Percentiles rank a stretch among this genome's conserved stretches.
These are phyloP conservation scores for Exsudoporus floridanus DNA, from an alignment of 1,284 basidiomycete species.

Conservation along the genomic window DNA sequence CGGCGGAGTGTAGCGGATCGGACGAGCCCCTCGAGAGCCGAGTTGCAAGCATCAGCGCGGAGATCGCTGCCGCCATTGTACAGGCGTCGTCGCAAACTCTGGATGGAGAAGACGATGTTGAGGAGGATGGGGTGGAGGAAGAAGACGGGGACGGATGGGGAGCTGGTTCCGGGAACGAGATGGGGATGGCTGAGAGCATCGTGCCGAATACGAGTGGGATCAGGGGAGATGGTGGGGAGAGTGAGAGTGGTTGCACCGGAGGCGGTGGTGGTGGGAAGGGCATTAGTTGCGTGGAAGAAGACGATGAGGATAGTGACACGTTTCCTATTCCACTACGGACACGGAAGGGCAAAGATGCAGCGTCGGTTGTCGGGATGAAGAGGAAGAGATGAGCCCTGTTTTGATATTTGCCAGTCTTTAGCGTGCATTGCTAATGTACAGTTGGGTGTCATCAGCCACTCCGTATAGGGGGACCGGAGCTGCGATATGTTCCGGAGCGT, in stretches of 20 bases:
- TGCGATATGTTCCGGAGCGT: slow-evolving; percentile 29
- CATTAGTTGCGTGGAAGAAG: slow-evolving; percentile 29
- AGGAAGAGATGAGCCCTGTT: slow-evolving; percentile 52
- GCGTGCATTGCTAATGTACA: slow-evolving; percentile 23
- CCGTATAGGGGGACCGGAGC: slow-evolving; percentile 4
- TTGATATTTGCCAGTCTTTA: slow-evolving; percentile 4
- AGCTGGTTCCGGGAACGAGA: slow-evolving; percentile 50
- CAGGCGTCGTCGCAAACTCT: slow-evolving; percentile 55
- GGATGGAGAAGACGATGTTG: slow-evolving; percentile 52
- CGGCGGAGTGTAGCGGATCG: slow-evolving; percentile 21
- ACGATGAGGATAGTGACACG: slow-evolving; percentile 60
- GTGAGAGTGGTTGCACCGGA: slow-evolving; percentile 2
- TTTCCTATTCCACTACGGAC: slow-evolving; percentile 66
- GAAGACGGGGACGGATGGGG: slow-evolving; percentile 46
- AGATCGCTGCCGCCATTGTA: slow-evolving; percentile 72
- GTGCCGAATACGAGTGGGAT: slow-evolving; percentile 61
- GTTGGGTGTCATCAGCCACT: slow-evolving; percentile 17
- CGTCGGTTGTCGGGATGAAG: slow-evolving; percentile 51
- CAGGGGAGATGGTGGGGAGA: slow-evolving; percentile 41
- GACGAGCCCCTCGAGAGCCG: slow-evolving; percentile 56
- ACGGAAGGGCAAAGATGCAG: slow-evolving; percentile 54
- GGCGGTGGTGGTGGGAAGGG: slow-evolving; percentile 15
- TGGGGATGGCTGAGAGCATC: slow-evolving; percentile 46
- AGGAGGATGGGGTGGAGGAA: slow-evolving; percentile 36
- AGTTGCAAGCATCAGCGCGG: slow-evolving; percentile 68